A percentile compares a stretch with the other conserved stretches of the same genome.
phyloP scores from a whole-genome alignment of 2,329 filamentous ascomycete species.

The Aspergillus flavus region DNA sequence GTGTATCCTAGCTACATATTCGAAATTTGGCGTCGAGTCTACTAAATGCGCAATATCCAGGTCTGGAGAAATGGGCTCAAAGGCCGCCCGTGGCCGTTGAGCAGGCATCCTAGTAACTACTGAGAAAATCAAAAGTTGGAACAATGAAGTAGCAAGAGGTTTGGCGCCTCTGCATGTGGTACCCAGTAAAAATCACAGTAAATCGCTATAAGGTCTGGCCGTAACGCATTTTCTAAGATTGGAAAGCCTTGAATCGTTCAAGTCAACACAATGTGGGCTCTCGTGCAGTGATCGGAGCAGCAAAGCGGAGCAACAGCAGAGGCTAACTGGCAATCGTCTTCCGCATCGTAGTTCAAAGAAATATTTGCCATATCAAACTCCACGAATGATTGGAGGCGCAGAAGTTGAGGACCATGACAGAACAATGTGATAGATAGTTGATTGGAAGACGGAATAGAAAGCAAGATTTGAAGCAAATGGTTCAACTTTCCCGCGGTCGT shows the following conservation, averaged over 20 bases:
- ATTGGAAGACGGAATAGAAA: not conserved
- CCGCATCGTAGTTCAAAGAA: not conserved
- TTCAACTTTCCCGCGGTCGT: not conserved
- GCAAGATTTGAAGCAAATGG: not conserved
- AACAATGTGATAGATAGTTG: not conserved
- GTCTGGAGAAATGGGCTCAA: constrained; percentile 86
- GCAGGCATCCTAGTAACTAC: constrained; percentile 65
- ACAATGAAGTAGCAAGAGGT: not conserved
- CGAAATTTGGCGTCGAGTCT: constrained; percentile 78
- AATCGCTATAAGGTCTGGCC: not conserved
- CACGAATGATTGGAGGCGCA: not conserved
- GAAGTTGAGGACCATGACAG: not conserved
- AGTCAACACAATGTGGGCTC: no score
- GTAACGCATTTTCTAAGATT: not conserved
- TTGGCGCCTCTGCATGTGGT: not conserved
- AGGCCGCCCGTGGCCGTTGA: constrained; percentile 79
- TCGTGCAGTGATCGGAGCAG: not conserved
- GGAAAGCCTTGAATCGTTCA: not conserved
- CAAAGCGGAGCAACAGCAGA: not conserved
- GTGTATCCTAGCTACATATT: constrained; percentile 80
- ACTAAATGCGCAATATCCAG: constrained; percentile 78
- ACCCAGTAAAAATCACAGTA: not conserved
- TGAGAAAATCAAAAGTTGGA: not conserved
- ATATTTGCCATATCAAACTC: not conserved
- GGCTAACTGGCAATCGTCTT: not conserved